phyloP scores from a whole-genome alignment of 352 stramenopile genomes.

The Globisporangium paddicum region DNA sequence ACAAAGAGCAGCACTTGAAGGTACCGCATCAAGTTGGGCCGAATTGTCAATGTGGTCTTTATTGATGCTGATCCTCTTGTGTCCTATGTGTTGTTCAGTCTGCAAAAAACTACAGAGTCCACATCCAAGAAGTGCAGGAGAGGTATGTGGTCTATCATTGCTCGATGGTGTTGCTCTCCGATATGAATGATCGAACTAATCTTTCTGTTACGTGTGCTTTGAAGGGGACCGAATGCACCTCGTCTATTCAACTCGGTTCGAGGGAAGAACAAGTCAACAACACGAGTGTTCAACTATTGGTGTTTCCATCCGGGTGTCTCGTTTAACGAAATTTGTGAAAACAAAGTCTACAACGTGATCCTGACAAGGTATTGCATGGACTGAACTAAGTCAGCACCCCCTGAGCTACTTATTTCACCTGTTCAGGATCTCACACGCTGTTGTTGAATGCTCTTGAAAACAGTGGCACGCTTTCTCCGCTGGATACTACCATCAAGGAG shows the following conservation, averaged over 20 bases:
- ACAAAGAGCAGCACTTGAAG: conserved; percentile 71
- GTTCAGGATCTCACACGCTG: background rate
- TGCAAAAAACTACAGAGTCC: conserved; percentile 78
- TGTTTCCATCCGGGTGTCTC: conserved; percentile 97
- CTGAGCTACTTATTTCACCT: background rate
- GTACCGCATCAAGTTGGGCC: conserved; percentile 16
- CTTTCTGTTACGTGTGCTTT: conserved; percentile 16
- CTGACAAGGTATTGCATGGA: conserved; percentile 54
- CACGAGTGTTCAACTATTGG: conserved; percentile 96
- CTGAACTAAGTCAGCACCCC: background rate
- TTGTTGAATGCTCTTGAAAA: background rate
- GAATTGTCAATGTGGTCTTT: background rate
- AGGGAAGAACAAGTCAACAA: conserved; percentile 44
- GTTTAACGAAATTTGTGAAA: conserved; percentile 92
- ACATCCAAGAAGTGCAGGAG: conserved; percentile 87
- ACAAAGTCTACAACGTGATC: conserved; percentile 89
- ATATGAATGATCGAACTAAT: conserved; percentile 15
- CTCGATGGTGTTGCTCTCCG: background rate
- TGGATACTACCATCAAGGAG: conserved; percentile 96
- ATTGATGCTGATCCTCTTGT: background rate
- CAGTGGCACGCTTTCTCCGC: conserved; percentile 96
- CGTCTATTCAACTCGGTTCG: conserved; percentile 45
- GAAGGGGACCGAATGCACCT: conserved; percentile 25
- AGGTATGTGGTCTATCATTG: conserved; percentile 25
- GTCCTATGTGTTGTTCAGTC: conserved; percentile 24